Evolutionary conservation across 768 basidiomycete species (phyloP), one percentile per base, ranked within the genome.

Genomic region (Lentinula lateritia): DNA sequence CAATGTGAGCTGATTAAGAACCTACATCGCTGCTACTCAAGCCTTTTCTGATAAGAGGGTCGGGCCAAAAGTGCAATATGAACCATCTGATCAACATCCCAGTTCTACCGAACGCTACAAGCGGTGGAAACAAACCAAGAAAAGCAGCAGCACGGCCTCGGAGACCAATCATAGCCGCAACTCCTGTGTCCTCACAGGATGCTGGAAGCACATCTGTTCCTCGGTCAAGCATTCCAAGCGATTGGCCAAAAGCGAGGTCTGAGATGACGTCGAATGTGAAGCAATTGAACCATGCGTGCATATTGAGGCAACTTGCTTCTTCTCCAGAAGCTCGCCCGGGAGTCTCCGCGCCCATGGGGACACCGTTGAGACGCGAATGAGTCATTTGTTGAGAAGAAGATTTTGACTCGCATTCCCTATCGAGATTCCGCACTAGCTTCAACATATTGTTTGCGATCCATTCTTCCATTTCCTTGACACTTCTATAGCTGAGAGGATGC

Each of bases 221-320:
- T 56, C 55, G 39, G 32, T 56, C 55, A n/a, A 56, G 41, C 55
- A 56, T 56, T 28, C 55, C 55, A 41, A 56, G 55, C 20, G 55
- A 56, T 43, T 56, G 55, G n/a, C 55, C 55, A 32, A 56, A 56
- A 6, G 55, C 55, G 38, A 56, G 55, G 41, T 56, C 55, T n/a
- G 55, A 56, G 8, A 56, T 56, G 15, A 56, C 55, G 23, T 56
- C 55, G 41, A 56, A 56, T 56, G 55, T 56, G 41, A 56, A 56
- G 55, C 55, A 56, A 34, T 56, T 56, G 39, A 56, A 56, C 55
- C 55, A 56, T 4, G 55, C 55, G 39, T 43, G 55, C 18, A 56
- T 56, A 34, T 56, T 56, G 55, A 32, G 8, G 5, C 38, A 10
- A 12, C 20, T 54, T 38, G 3, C 32, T 42, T 55, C 23, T 28